Evolutionary conservation across 495 filamentous ascomycete genomes (phyloP).

Genomic region (Penicillium dipodomyicola): DNA sequence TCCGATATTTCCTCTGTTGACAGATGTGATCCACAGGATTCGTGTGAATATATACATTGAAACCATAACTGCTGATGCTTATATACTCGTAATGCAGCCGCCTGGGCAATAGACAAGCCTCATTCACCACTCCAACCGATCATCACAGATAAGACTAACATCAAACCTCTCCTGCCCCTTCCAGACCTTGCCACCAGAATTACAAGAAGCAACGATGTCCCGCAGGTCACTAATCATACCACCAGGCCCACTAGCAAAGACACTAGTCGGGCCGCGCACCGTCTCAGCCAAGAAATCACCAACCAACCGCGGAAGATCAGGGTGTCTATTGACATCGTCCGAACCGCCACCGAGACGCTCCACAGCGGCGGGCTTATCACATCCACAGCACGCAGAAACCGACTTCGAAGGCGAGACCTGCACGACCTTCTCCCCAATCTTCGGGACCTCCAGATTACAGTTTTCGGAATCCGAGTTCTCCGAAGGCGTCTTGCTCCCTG

Average conservation of each 20-base stretch:
- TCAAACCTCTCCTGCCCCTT: constrained; percentile 54
- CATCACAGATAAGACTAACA: constrained; percentile 57
- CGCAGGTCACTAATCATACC: constrained; percentile 57
- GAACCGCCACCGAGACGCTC: constrained; percentile 13
- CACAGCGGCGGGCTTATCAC: constrained; percentile 9
- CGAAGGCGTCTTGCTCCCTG: constrained; percentile 5
- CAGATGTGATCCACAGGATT: background rate
- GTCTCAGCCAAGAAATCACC: constrained; percentile 30
- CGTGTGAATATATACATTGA: constrained; percentile 8
- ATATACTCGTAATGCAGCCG: background rate
- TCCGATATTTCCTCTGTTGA: background rate
- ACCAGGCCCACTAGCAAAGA: constrained; percentile 62
- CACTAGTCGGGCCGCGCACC: constrained; percentile 45
- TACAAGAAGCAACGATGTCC: constrained; percentile 50
- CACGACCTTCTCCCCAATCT: constrained; percentile 12
- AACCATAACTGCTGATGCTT: background rate
- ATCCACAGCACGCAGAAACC: constrained; percentile 12
- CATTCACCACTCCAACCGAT: constrained; percentile 33
- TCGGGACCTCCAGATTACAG: constrained; percentile 7
- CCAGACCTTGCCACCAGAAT: constrained; percentile 51
- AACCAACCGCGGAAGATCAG: constrained; percentile 27
- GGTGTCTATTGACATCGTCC: constrained; percentile 27
- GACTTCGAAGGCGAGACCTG: constrained; percentile 8
- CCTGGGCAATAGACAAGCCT: background rate
- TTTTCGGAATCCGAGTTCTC: constrained; percentile 5